Base-by-base conservation (phyloP, 345 rosid genomes). In the Bretschneidera sinensis region DNA sequence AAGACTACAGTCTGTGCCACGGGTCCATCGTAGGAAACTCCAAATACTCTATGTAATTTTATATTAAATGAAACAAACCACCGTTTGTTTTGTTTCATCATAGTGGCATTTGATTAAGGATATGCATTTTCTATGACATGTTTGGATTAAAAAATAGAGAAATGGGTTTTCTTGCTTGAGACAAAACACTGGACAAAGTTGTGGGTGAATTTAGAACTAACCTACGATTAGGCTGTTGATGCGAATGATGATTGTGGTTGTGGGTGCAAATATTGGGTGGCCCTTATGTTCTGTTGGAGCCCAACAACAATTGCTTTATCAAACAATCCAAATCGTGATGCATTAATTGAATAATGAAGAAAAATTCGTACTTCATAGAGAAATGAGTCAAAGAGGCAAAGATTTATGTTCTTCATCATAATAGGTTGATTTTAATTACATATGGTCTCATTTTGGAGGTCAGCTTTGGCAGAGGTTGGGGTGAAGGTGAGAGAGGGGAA, bases 11-110 rank as follows among this genome's bases (percentile, higher is more conserved):
- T 48, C 80, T 82, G 84, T 72, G 61, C 57, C 15, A 52, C 64
- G 80, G 88, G 81, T 71, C 79, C 84, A 76, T 67, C 54, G 18
- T n/a, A 64, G 66, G 72, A 78, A 67, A 66, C 45, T 66, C 79
- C 82, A 83, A 81, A 67, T 23, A 64, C 24, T 56, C 66, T 45
- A 18, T 55, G 20, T 9, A 21, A 21, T 67, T 63, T 60, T 24
- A 20, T 65, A 67, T 60, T 48, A 56, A 35, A 65, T 49, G 59
- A 56, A 66, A 56, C 60, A 58, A 67, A 31, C 63, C n/a, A 43
- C 55, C 48, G 64, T 50, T 69, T 69, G 66, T 57, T 65, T 64
- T 73, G 77, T 66, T 72, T 67, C 51, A 2, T 57, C 61, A 24
- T 6, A 54, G 45, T 5, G 21, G 70, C 62, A 66, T 21, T 52